Percentiles rank a stretch among this genome's conserved stretches.
Conservation (phyloP, 1,284 basidiomycete genomes). For the Papiliotrema flavescens region DNA sequence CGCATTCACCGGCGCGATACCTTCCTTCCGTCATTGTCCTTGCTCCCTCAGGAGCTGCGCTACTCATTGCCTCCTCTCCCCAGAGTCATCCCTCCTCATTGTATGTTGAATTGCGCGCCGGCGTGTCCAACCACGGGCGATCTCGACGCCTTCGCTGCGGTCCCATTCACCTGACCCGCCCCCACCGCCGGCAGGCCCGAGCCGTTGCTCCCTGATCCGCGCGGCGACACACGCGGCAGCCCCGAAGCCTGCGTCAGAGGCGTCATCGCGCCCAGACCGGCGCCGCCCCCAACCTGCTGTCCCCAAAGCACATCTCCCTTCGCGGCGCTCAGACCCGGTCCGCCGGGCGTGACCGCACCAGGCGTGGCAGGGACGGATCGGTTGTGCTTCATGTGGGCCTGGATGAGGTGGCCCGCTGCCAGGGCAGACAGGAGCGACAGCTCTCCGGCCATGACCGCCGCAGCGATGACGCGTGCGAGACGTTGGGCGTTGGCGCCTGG, state of each 20-base stretch:
- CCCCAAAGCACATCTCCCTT: conserved; percentile 6
- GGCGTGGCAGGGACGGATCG: conserved; percentile 45
- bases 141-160: too few species aligned
- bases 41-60: too few species aligned
- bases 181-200: neutral
- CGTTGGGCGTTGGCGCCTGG: conserved; percentile 84
- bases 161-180: too few species aligned
- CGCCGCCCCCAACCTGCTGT: neutral
- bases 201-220: neutral
- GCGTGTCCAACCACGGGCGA: too few species aligned
- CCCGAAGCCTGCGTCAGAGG: conserved; percentile 20
- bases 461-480: conserved; percentile 80
- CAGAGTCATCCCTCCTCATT: too few species aligned
- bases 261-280: conserved; percentile 21
- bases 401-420: conserved; percentile 85
- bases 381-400: conserved; percentile 67
- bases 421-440: conserved; percentile 82
- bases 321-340: conserved; percentile 5
- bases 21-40: too few species aligned
- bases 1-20: too few species aligned
- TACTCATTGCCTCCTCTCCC: too few species aligned
- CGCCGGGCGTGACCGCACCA: conserved; percentile 38
- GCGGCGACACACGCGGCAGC: neutral
- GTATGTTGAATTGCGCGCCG: too few species aligned
- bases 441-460: conserved; percentile 93